Evolutionary conservation across 768 basidiomycete species (phyloP), one percentile per base, ranked within the genome.

Genomic region (Amanita phalloides): DNA sequence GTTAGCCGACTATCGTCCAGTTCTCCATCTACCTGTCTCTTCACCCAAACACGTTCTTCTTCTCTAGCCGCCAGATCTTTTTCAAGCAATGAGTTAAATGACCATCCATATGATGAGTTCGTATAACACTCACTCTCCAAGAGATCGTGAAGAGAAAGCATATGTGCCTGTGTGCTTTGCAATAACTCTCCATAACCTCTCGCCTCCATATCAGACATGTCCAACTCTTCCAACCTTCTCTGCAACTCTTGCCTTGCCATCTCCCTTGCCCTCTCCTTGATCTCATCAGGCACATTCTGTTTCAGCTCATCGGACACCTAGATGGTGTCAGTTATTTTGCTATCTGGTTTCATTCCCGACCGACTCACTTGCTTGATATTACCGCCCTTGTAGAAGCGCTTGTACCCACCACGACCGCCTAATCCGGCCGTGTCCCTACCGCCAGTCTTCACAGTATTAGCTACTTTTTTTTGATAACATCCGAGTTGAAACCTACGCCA

Each of bases 1-100:
- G 79, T 80, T 48, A 85, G 62, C 13, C 82, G 72, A 53, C 71
- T 78, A 58, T 84, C 81, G 55, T 85, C 82, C 4, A 85, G 69
- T 57, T 85, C 82, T 35, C 82, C 82, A 58, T 85, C 82, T 1
- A 77, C 82, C 63, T 83, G 82, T 2, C 82, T 75, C 59, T 83
- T 85, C 13, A 84, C 67, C 82, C 82, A 85, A 2, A 85, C 75
- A 10, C 82, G 75, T 55, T 84, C 82, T 58, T 84, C 82, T 56
- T 84, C 82, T 53, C 76, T 81, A 0, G 82, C 80, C 11, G 81
- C 73, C 17, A 85, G 73, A 60, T 83, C 82, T 84, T 20, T 21
- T 9, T 25, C 21, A 38, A 3, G 32, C 10, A 3, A 11, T 32
- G 32, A 39, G 6, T 14, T 7, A 23, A 51, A 30, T 53, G 38